Percentiles rank a stretch among this genome's conserved stretches.
Conservation (phyloP, 225 moss, liverwort and hornwort genomes). For the Sphagnum contortum region DNA sequence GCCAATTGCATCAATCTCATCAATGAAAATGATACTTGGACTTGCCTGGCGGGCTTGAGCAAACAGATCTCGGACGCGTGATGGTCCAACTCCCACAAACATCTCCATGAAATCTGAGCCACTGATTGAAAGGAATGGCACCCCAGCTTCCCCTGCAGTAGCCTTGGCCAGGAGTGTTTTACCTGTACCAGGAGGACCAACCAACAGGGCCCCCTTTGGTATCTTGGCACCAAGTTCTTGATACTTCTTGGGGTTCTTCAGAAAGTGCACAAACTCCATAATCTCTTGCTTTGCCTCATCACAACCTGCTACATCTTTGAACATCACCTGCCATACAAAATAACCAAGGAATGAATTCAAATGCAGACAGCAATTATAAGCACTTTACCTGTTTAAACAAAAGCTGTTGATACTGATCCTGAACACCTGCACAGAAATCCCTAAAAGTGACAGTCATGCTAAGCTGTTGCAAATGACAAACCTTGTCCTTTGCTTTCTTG, state of each 20-base stretch:
- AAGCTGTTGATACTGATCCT: too few relatives aligned
- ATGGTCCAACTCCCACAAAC: constrained; percentile 99
- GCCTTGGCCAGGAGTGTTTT: constrained; percentile 95
- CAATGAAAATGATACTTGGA: constrained; percentile 97
- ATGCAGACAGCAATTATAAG: not conserved
- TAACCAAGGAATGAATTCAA: too few relatives aligned
- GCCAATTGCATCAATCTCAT: constrained; percentile 98
- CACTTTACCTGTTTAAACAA: too few relatives aligned
- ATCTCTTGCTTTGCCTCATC: constrained; percentile 99
- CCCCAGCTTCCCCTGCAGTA: constrained; percentile 96
- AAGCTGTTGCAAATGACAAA: constrained; percentile 4
- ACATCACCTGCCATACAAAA: constrained; percentile 63
- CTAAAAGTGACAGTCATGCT: too few relatives aligned
- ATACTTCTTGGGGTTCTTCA: constrained; percentile 96
- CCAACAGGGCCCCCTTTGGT: constrained; percentile 95
- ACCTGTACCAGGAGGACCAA: constrained; percentile 96
- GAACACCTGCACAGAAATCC: too few relatives aligned
- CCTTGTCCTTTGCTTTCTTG: constrained; percentile 97
- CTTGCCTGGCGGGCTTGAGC: constrained; percentile 96
- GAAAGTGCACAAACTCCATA: constrained; percentile 98
- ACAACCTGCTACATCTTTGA: constrained; percentile 98
- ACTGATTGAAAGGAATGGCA: constrained; percentile 97
- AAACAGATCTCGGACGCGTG: constrained; percentile 94
- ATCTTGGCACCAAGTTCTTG: constrained; percentile 97
- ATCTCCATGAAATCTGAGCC: constrained; percentile 99